Base-by-base conservation (phyloP, 163 green algal genomes). In the Scenedesmus sp. region DNA sequence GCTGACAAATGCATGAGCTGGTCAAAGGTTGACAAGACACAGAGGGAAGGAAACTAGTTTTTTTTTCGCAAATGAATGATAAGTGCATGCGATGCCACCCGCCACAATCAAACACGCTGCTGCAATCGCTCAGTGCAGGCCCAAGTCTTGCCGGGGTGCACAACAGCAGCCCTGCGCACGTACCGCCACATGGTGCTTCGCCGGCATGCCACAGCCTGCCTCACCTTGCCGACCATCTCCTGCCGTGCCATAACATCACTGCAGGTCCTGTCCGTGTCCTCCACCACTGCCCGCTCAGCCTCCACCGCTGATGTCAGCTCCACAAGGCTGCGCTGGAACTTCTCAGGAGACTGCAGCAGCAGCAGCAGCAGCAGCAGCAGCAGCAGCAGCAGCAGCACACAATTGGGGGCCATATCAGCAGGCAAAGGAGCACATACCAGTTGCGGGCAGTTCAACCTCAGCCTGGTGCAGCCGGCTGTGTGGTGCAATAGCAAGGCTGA, bases 341-440 rank as follows among this genome's bases (percentile, higher is more conserved):
- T 97, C 83, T 98, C 94, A 12, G 96, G 96, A 16, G 93, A 96
- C 94, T 98, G 94, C 84, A 61, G 83, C 24, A 81, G 22, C n/a
- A 81, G 73, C 85, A 90, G 83, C 35, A 87, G 20, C 61, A 76
- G 61, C 37, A 51, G 15, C 61, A 20, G 26, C 61, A 73, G 94
- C 82, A 51, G 82, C 15, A 78, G 3, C 22, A 76, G 70, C 83
- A 88, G 81, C 30, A 85, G 12, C 49, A 56, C 9, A n/a, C 61
- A 20, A 5, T 80, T 80, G 7, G 33, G 49, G 12, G 33, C n/a
- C 70, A 30, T 80, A 1, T 22, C 65, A 76, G 30, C 65, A 76
- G 65, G 20, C 9, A 16, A 76, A 40, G 59, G 4, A 40, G 65
- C 2, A n/a, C 65, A 40, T 76, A 68, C 3, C 56, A 68, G 20